Evolutionary conservation across 495 filamentous ascomycete genomes (phyloP).

Genomic region (Massariosphaeria phaeospora): DNA sequence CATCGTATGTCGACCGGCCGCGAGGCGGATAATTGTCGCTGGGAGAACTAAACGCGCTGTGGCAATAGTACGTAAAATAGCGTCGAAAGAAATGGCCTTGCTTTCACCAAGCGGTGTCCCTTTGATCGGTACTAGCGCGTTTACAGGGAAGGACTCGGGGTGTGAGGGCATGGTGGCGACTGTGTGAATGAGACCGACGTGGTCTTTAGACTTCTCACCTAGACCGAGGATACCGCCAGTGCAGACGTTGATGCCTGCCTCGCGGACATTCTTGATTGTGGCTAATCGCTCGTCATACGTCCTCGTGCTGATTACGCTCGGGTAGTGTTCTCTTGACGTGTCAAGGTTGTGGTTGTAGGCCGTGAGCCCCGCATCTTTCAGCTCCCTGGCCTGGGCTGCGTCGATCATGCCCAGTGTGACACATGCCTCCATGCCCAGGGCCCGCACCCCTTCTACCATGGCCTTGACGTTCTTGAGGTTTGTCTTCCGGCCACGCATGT

Average conservation of each 20-base stretch:
- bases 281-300: slow-evolving; percentile 76
- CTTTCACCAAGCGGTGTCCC: slow-evolving; percentile 74
- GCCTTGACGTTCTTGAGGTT: slow-evolving; percentile 69
- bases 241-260: slow-evolving; percentile 81
- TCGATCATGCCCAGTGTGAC: slow-evolving; percentile 89
- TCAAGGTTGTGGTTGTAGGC: slow-evolving; percentile 91
- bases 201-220: slow-evolving; percentile 69
- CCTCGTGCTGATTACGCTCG: slow-evolving; percentile 71
- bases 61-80: slow-evolving; percentile 68
- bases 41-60: slow-evolving; percentile 76
- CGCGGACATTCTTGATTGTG: slow-evolving; percentile 68
- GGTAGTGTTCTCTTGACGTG: slow-evolving; percentile 80
- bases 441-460: slow-evolving; percentile 74
- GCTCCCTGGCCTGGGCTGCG: slow-evolving; percentile 64
- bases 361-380: slow-evolving; percentile 76
- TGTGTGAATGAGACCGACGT: slow-evolving; percentile 72
- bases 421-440: slow-evolving; percentile 78
- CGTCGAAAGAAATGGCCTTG: slow-evolving; percentile 64
- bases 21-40: slow-evolving; percentile 72
- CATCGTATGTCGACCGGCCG: slow-evolving; percentile 72
- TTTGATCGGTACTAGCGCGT: slow-evolving; percentile 78
- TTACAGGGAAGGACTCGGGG: slow-evolving; percentile 81
- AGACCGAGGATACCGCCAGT: slow-evolving; percentile 77
- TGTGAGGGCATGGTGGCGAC: slow-evolving; percentile 69
- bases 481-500: slow-evolving; percentile 83